phyloP scores from a whole-genome alignment of 768 basidiomycete species.

The Clavaria fumosa region DNA sequence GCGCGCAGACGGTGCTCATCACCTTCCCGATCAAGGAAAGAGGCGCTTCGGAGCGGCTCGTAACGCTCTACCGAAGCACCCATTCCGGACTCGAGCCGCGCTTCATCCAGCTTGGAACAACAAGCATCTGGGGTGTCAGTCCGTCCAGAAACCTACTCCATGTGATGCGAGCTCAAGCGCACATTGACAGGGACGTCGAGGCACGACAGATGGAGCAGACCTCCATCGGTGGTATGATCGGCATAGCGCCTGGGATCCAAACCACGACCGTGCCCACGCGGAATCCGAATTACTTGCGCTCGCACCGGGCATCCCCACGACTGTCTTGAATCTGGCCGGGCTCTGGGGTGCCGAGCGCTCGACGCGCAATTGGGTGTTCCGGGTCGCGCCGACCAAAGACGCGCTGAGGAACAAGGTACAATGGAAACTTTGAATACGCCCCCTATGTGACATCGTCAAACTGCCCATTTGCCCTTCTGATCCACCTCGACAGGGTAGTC shows the following conservation, averaged over 20 bases:
- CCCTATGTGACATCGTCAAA: neutral
- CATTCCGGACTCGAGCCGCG: slow-evolving; percentile 15
- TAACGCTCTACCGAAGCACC: slow-evolving; percentile 28
- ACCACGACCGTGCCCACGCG: slow-evolving; percentile 32
- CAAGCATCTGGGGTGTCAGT: slow-evolving; percentile 48
- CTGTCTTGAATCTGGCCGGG: slow-evolving; percentile 46
- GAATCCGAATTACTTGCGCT: slow-evolving; percentile 41
- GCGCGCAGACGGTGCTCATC: slow-evolving; percentile 39
- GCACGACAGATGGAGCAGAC: neutral
- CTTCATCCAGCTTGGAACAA: slow-evolving; percentile 50
- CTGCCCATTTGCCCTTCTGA: neutral
- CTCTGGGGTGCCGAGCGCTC: slow-evolving; percentile 44
- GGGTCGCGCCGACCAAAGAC: slow-evolving; percentile 42
- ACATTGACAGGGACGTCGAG: neutral
- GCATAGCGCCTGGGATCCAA: slow-evolving; percentile 27
- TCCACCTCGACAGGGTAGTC: slow-evolving; percentile 26
- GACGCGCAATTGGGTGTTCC: slow-evolving; percentile 33
- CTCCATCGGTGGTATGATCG: slow-evolving; percentile 34
- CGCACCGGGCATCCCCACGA: slow-evolving; percentile 24
- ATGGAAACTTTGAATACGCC: too few relatives aligned
- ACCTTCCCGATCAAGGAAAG: slow-evolving; percentile 35
- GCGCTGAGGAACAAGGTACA: slow-evolving; percentile 34
- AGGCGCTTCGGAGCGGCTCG: slow-evolving; percentile 33
- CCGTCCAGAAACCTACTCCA: neutral
- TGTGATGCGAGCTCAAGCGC: neutral